Base-by-base conservation (phyloP, 306 rosid species). In the Lupinus albus region DNA sequence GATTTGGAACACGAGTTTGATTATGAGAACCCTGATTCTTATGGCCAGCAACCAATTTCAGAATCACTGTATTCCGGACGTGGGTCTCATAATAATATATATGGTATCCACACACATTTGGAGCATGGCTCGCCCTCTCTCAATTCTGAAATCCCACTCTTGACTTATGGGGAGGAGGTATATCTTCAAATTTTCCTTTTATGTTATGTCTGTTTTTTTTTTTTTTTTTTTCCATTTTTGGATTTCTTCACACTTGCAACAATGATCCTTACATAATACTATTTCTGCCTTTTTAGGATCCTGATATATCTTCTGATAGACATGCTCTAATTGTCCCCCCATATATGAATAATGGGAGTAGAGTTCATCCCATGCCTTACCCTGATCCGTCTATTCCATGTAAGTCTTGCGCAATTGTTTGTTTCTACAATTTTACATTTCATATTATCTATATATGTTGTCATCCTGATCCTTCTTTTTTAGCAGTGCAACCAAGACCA, bases 131-230 rank as follows among this genome's bases (percentile, higher is more conserved):
- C 89, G 2, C 73, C 97, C 41, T 80, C 87, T 71, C 79, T 82
- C 71, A 84, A 82, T 82, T 77, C 97, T 57, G 97, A 82, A 50
- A 79, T 93, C 64, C 99, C 96, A 1, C 90, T 93, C 39, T 71
- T 93, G 83, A 93, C 96, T 11, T 93, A 86, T 59, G 99, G 96
- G 56, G 91, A 90, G 76, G 99, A 90, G 99, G 99, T 93, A 76
- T 71, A 68, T 68, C 68, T 49, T 47, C 36, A 21, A 42, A 45
- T 20, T 59, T 32, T 48, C 44, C 30, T 61, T 59, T 44, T 71
- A 79, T 33, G 30, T 25, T n/a, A 4, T 39, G 35, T 47, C 7
- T 46, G 56, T 10, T 59, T 69, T 67, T 49, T 21, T 44, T 53
- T 33, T 18, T 10, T 59, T 69, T 67, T 49, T 21, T 44, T 53